Conservation (phyloP, 441 rosid species). For the Flueggea neowawraea region DNA sequence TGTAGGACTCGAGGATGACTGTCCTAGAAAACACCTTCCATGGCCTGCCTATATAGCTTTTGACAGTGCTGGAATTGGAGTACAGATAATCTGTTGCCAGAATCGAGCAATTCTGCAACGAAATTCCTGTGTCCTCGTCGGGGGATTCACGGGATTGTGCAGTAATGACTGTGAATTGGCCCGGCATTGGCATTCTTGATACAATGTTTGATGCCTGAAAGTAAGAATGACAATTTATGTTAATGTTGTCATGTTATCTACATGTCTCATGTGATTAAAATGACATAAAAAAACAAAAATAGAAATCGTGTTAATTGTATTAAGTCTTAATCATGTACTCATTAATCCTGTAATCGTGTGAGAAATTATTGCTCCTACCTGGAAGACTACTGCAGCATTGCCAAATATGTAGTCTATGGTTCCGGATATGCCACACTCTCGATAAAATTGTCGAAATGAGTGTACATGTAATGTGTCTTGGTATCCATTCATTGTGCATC, state of each 20-base stretch:
- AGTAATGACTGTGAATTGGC: slow-evolving; percentile 69
- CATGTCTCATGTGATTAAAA: too few relatives aligned
- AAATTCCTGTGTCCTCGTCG: slow-evolving; percentile 77
- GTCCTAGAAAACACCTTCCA: slow-evolving; percentile 61
- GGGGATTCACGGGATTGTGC: slow-evolving; percentile 71
- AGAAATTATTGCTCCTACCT: slow-evolving; percentile 14
- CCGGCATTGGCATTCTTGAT: slow-evolving; percentile 57
- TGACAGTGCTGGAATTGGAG: slow-evolving; percentile 27
- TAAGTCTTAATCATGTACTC: too few relatives aligned
- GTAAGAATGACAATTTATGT: too few relatives aligned
- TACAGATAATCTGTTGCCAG: slow-evolving; percentile 46
- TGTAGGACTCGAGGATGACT: slow-evolving; percentile 61
- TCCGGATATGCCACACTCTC: slow-evolving; percentile 78
- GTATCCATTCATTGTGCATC: slow-evolving; percentile 54
- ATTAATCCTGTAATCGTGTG: too few relatives aligned
- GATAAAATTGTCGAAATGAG: slow-evolving; percentile 80
- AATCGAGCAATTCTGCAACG: slow-evolving; percentile 75
- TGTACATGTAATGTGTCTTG: slow-evolving; percentile 78
- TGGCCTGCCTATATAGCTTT: slow-evolving; percentile 78
- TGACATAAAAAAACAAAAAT: too few relatives aligned
- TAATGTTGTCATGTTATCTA: too few relatives aligned
- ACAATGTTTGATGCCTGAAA: slow-evolving; percentile 40
- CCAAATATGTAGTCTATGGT: slow-evolving; percentile 84
- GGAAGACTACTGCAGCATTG: slow-evolving; percentile 74
- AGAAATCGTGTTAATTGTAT: too few relatives aligned